A percentile compares a stretch with the other conserved stretches of the same genome.
These are phyloP conservation scores for Didymella arachidicola DNA, from an alignment of 2,329 filamentous ascomycete genomes.

Conservation along the genomic window DNA sequence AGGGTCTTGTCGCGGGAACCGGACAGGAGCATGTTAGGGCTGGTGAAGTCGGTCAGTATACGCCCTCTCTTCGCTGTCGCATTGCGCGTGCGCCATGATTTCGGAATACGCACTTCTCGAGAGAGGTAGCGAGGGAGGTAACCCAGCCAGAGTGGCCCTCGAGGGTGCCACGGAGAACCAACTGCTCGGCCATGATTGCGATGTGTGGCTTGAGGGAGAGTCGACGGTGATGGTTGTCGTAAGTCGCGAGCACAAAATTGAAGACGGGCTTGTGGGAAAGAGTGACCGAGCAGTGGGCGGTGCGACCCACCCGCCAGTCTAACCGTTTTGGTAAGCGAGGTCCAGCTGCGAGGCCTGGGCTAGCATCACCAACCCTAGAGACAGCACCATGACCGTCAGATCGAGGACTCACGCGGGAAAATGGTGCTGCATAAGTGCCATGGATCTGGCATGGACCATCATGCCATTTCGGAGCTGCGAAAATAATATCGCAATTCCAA, in stretches of 20 bases:
- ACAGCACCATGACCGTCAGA: too few species aligned
- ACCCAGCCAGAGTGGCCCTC: constrained; percentile 99
- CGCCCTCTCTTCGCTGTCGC: constrained; percentile 17
- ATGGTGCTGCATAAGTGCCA: neutral
- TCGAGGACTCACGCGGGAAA: neutral
- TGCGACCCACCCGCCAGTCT: neutral
- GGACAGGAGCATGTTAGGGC: constrained; percentile 99
- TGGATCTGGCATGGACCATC: neutral
- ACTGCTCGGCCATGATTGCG: constrained; percentile 82
- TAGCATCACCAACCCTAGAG: too few species aligned
- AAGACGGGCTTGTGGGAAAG: constrained; percentile 2
- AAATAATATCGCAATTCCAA: neutral
- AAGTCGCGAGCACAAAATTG: constrained; percentile 30
- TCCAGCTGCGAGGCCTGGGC: too few species aligned
- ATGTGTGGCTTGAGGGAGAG: constrained; percentile 47
- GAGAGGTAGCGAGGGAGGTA: constrained; percentile 95
- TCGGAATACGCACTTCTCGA: constrained; percentile 78
- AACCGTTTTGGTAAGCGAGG: neutral
- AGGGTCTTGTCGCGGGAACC: constrained; percentile 97
- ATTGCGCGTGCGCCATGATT: constrained; percentile 14
- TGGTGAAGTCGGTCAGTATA: constrained; percentile 51
- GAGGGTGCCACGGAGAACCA: constrained; percentile 95
- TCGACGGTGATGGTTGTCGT: constrained; percentile 40
- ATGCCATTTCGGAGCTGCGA: neutral
- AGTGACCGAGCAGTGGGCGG: neutral